phyloP scores from a whole-genome alignment of 2,329 filamentous ascomycete genomes.

The Dactylellina parvicollis region DNA sequence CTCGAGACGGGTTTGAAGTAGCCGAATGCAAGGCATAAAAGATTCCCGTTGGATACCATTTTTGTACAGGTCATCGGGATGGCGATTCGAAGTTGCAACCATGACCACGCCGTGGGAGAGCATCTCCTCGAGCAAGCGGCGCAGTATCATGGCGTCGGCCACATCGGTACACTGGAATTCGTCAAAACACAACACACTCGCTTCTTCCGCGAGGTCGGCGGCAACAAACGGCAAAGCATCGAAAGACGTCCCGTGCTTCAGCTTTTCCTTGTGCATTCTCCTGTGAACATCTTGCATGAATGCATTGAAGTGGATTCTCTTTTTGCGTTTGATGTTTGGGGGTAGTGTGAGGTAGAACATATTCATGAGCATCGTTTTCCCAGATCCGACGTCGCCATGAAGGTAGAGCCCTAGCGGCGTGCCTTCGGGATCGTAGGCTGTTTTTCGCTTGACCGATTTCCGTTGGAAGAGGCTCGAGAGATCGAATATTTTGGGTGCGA shows the following conservation, averaged over 20 bases:
- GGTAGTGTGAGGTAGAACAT: constrained; percentile 93
- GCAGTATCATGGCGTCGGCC: constrained; percentile 89
- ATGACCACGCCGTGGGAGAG: constrained; percentile 98
- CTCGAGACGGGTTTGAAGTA: constrained; percentile 82
- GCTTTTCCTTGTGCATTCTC: constrained; percentile 92
- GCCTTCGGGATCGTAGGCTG: constrained; percentile 66
- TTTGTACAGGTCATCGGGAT: constrained; percentile 95
- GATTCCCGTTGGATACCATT: constrained; percentile 96
- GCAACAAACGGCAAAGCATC: constrained; percentile 92
- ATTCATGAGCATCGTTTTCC: constrained; percentile 99
- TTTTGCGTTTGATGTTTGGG: constrained; percentile 90
- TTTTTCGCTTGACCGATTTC: constrained; percentile 23
- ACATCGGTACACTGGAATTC: constrained; percentile 99
- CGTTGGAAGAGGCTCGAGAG: constrained; percentile 45
- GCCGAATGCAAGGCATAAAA: constrained; percentile 92
- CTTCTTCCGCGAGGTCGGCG: constrained; percentile 85
- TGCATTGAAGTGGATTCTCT: constrained; percentile 96
- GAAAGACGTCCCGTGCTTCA: constrained; percentile 85
- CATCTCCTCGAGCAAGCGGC: constrained; percentile 83
- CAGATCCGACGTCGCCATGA: constrained; percentile 94
- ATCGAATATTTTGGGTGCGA: constrained; percentile 52
- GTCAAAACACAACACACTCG: constrained; percentile 91
- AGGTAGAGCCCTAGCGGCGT: constrained; percentile 92
- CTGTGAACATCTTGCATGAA: constrained; percentile 99
- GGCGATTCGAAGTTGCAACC: constrained; percentile 95